Percentiles rank a stretch among this genome's conserved stretches.
Evolutionary conservation across 176 grass and related monocot genomes (phyloP).

Genomic region (Ensete glaucum): DNA sequence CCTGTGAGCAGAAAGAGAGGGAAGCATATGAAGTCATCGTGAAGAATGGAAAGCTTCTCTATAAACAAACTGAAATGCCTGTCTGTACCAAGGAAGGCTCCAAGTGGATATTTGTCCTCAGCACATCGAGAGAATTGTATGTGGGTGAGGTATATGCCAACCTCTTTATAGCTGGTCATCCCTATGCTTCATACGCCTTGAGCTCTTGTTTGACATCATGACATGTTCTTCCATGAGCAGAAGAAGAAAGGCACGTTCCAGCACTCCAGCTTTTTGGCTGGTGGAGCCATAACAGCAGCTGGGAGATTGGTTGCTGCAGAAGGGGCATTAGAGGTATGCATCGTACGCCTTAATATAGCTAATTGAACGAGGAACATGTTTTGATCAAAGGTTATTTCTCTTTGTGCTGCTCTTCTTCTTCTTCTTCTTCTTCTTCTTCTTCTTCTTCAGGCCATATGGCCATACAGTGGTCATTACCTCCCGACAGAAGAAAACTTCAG

Average conservation of each 20-base stretch:
- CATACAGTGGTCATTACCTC: not conserved
- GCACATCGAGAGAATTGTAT: conserved; percentile 49
- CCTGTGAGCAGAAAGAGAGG: conserved; percentile 47
- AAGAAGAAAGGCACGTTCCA: conserved; percentile 87
- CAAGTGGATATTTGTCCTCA: conserved; percentile 39
- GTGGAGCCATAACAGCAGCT: conserved; percentile 61
- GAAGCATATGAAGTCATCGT: conserved; percentile 62
- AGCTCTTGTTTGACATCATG: not conserved
- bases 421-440: not conserved
- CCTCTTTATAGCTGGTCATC: not conserved
- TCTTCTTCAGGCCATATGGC: not conserved
- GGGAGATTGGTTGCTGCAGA: conserved; percentile 82
- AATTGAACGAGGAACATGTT: no score
- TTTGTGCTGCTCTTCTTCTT: not conserved
- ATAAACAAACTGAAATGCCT: conserved; percentile 35
- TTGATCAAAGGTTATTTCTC: no score
- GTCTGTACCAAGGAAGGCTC: conserved; percentile 52
- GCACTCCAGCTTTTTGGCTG: conserved; percentile 4
- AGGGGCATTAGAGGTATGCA: conserved; percentile 30
- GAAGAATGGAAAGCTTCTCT: conserved; percentile 47
- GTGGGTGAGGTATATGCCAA: conserved; percentile 59
- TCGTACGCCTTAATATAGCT: no score
- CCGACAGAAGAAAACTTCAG: not conserved
- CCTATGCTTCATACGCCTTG: no score
- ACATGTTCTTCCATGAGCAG: conserved; percentile 27